A percentile compares a stretch with the other conserved stretches of the same genome.
phyloP scores from a whole-genome alignment of 257 asterid genomes.

The Solanum pimpinellifolium region DNA sequence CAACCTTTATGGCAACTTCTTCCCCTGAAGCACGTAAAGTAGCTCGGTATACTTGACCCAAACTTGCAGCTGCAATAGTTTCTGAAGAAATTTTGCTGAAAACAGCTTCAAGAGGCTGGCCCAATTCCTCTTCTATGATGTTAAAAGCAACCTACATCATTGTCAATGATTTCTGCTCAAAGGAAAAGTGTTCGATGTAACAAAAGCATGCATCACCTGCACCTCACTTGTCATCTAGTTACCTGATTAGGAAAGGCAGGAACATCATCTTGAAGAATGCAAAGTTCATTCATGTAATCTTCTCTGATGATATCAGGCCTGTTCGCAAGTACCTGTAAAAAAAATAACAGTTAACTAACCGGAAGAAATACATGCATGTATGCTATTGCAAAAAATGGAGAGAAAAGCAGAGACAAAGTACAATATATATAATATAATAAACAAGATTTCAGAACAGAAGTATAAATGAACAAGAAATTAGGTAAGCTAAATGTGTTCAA shows the following conservation, averaged over 20 bases:
- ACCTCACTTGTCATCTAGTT: conserved; percentile 17
- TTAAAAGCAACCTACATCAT: conserved; percentile 89
- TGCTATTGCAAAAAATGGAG: not conserved
- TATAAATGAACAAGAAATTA: not conserved
- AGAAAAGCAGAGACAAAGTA: not conserved
- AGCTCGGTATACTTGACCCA: conserved; percentile 99
- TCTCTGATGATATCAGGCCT: conserved; percentile 98
- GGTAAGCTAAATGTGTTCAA: not conserved
- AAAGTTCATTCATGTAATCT: conserved; percentile 98
- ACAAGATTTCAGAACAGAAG: not conserved
- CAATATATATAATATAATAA: too few species aligned
- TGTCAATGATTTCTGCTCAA: conserved; percentile 36
- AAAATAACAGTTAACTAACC: not conserved
- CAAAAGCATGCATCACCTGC: conserved; percentile 6
- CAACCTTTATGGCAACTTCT: conserved; percentile 97
- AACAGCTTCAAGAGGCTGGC: conserved; percentile 95
- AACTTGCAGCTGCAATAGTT: conserved; percentile 99
- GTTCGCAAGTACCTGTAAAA: conserved; percentile 82
- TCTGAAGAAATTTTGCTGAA: conserved; percentile 85
- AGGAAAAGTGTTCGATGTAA: conserved; percentile 8
- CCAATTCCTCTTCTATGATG: conserved; percentile 97
- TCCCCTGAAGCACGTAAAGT: conserved; percentile 87
- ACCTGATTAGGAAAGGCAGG: conserved; percentile 97
- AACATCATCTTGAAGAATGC: conserved; percentile 99
- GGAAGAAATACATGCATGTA: not conserved